Conservation (phyloP, 2,329 filamentous ascomycete genomes). For the Fusarium newnesense region DNA sequence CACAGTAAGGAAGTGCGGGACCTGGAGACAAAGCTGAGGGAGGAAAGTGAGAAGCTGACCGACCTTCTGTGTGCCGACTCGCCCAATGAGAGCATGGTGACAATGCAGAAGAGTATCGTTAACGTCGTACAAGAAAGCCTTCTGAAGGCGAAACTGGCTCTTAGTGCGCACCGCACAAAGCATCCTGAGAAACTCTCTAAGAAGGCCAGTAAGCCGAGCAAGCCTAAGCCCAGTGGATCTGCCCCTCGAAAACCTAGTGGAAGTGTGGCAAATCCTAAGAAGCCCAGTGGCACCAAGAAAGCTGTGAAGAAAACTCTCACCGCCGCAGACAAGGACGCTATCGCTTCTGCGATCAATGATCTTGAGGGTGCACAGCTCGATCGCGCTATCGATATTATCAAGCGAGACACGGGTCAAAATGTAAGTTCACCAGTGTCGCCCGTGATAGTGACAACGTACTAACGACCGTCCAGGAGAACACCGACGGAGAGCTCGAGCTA, state of each 20-base stretch:
- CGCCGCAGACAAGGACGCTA: conserved; percentile 87
- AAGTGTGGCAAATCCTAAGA: conserved; percentile 49
- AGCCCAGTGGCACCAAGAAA: conserved; percentile 57
- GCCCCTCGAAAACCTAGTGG: conserved; percentile 57
- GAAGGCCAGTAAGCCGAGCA: conserved; percentile 66
- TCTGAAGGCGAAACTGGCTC: conserved; percentile 75
- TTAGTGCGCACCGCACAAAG: conserved; percentile 60
- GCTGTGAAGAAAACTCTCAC: conserved; percentile 67
- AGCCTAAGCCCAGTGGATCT: conserved; percentile 56
- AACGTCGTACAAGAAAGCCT: conserved; percentile 76
- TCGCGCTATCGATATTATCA: conserved; percentile 88
- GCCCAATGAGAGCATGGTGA: conserved; percentile 63
- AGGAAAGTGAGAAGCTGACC: conserved; percentile 69
- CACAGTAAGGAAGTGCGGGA: conserved; percentile 60
- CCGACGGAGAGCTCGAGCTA: conserved; percentile 67
- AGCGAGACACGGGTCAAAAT: conserved; percentile 81
- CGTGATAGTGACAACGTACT: background rate
- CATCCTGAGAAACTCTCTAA: conserved; percentile 67
- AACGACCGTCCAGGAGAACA: conserved; percentile 60
- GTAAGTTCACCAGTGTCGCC: conserved; percentile 59
- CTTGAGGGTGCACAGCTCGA: conserved; percentile 82
- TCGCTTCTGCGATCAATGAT: conserved; percentile 85
- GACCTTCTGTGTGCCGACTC: conserved; percentile 62
- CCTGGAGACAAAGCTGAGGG: conserved; percentile 61
- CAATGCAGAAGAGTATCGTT: conserved; percentile 70